Evolutionary conservation across 805 yeast genomes (phyloP).

Genomic region (Peterozyma toletana): DNA sequence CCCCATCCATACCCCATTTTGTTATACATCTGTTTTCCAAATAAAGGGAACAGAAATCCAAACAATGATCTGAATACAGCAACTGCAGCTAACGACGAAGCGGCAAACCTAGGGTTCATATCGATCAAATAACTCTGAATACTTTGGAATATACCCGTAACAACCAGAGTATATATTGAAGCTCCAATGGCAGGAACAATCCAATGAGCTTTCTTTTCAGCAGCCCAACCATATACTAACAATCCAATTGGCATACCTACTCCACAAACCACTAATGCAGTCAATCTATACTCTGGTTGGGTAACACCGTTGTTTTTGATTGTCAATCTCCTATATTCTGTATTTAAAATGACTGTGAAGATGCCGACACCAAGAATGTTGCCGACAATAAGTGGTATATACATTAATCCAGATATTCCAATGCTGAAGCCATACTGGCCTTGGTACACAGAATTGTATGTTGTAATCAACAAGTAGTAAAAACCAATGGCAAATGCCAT

Average conservation of each 20-base stretch:
- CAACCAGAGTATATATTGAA: constrained; percentile 45
- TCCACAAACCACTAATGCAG: constrained; percentile 42
- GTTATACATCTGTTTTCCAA: constrained; percentile 49
- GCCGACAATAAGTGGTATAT: constrained; percentile 48
- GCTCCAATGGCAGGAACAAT: constrained; percentile 55
- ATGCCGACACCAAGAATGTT: constrained; percentile 37
- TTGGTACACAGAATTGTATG: not conserved
- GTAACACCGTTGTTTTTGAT: constrained; percentile 40
- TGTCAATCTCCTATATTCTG: constrained; percentile 26
- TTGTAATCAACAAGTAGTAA: not conserved
- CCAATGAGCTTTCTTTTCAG: constrained; percentile 47
- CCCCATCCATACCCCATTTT: constrained; percentile 62
- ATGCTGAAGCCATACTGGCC: constrained; percentile 33
- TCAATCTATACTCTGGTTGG: constrained; percentile 54
- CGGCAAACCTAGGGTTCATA: constrained; percentile 56
- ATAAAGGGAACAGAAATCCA: constrained; percentile 57
- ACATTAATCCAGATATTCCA: constrained; percentile 51
- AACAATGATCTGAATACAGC: constrained; percentile 51
- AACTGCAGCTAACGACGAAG: constrained; percentile 57
- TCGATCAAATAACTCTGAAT: constrained; percentile 58
- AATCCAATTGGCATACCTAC: constrained; percentile 47
- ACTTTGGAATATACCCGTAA: constrained; percentile 50
- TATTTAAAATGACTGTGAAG: constrained; percentile 39
- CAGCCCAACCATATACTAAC: constrained; percentile 68
- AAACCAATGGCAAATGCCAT: constrained; percentile 1